Percentiles rank a stretch among this genome's conserved stretches.
Evolutionary conservation across 495 filamentous ascomycete genomes (phyloP).

Genomic region (Eremomyces bilateralis): DNA sequence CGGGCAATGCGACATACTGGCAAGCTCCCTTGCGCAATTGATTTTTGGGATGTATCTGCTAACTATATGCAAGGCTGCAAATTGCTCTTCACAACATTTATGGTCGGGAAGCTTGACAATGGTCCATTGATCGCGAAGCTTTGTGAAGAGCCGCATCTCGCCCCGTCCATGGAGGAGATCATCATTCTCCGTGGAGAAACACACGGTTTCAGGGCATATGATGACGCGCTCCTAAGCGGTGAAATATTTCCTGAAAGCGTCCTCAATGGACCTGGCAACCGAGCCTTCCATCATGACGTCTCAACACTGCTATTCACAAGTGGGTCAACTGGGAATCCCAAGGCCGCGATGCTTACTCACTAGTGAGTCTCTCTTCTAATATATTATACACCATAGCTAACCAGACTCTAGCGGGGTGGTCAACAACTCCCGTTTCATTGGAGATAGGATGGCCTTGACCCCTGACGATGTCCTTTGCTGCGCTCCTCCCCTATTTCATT

Average conservation of each 20-base stretch:
- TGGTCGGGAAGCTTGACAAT: slow-evolving; percentile 34
- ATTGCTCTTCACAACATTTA: slow-evolving; percentile 40
- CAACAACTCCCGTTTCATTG: slow-evolving; percentile 50
- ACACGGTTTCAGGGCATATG: slow-evolving; percentile 28
- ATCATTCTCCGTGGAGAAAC: slow-evolving; percentile 33
- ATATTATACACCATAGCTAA: no score
- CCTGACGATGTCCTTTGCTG: slow-evolving; percentile 43
- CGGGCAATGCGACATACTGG: slow-evolving; percentile 43
- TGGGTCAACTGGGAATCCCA: slow-evolving; percentile 47
- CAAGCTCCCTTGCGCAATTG: slow-evolving; percentile 13
- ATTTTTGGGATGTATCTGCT: neutral
- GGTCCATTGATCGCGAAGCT: slow-evolving; percentile 29
- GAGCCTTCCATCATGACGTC: slow-evolving; percentile 35
- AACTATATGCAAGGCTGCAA: slow-evolving; percentile 26
- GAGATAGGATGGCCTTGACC: slow-evolving; percentile 41
- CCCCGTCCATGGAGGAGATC: slow-evolving; percentile 18
- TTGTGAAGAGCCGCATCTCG: slow-evolving; percentile 17
- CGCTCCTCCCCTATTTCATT: slow-evolving; percentile 51
- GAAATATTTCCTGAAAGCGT: slow-evolving; percentile 5
- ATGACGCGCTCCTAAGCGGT: slow-evolving; percentile 25
- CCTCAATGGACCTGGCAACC: slow-evolving; percentile 20
- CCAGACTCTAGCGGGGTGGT: slow-evolving; percentile 33
- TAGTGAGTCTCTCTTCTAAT: slow-evolving; percentile 28
- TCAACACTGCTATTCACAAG: slow-evolving; percentile 53
- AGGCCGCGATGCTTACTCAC: slow-evolving; percentile 57